phyloP scores from a whole-genome alignment of 2,329 filamentous ascomycete genomes.

The Helotiales sp. region DNA sequence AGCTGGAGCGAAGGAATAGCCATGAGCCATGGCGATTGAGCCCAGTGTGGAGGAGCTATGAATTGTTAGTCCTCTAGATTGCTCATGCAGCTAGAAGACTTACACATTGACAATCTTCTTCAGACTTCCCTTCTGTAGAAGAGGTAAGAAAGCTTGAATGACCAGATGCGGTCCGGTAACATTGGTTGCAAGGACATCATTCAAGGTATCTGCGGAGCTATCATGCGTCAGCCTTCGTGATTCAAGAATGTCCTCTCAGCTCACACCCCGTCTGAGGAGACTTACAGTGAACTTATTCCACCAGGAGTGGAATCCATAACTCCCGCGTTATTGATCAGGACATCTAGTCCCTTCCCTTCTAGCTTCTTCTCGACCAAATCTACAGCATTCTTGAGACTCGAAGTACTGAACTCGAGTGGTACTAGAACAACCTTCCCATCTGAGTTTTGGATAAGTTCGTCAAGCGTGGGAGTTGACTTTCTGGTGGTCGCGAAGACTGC shows the following conservation, averaged over 20 bases:
- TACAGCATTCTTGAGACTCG: constrained; percentile 37
- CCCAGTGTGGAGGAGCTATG: constrained; percentile 8
- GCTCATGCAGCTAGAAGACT: background rate
- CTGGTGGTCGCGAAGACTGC: constrained; percentile 44
- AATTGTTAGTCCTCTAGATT: background rate
- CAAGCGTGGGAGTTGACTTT: constrained; percentile 36
- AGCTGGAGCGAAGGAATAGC: constrained; percentile 38
- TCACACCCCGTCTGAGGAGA: background rate
- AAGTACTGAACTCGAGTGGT: constrained; percentile 41
- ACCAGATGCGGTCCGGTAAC: constrained; percentile 42
- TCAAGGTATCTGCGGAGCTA: background rate
- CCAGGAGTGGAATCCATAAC: constrained; percentile 5
- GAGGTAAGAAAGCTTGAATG: constrained; percentile 31
- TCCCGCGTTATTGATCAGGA: constrained; percentile 48
- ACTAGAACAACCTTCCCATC: constrained; percentile 38
- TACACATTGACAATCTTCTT: constrained; percentile 26
- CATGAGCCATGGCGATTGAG: constrained; percentile 18
- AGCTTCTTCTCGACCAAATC: constrained; percentile 36
- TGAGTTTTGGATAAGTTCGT: constrained; percentile 37
- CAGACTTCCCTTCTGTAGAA: constrained; percentile 15
- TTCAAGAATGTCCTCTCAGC: no score
- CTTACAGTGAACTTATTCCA: background rate
- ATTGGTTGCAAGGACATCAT: constrained; percentile 33
- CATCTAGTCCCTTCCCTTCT: constrained; percentile 43
- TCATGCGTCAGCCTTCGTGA: background rate